Conservation (phyloP, 208 protist species). For the Tritrichomonas foetus region DNA sequence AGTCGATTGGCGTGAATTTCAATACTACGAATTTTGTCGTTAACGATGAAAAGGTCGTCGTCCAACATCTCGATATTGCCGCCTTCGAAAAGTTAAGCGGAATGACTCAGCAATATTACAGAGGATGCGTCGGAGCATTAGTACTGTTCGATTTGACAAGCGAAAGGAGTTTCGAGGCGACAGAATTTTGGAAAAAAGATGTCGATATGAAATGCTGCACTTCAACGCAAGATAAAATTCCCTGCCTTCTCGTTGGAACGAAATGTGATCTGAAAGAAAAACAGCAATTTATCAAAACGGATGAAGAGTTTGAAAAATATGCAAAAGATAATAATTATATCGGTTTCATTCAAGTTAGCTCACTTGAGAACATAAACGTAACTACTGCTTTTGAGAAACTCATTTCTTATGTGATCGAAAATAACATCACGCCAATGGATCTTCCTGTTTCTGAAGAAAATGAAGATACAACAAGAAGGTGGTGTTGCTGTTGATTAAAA, state of each 20-base stretch:
- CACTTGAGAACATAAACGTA: not conserved
- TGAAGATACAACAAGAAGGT: no score
- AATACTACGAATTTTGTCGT: no score
- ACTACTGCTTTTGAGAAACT: no score
- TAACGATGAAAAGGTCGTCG: no score
- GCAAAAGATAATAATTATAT: not conserved
- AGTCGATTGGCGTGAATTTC: no score
- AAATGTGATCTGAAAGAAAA: not conserved
- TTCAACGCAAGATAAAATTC: not conserved
- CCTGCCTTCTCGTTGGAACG: not conserved
- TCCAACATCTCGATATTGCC: no score
- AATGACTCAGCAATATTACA: no score
- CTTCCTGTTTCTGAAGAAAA: no score
- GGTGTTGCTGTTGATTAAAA: no score
- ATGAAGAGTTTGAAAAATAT: not conserved
- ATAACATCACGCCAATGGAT: no score
- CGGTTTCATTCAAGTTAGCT: not conserved
- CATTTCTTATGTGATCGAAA: no score
- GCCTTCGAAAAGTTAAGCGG: no score
- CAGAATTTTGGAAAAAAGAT: not conserved
- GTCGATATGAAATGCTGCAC: not conserved
- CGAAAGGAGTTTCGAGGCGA: not conserved
- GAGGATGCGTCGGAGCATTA: not conserved
- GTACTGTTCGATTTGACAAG: not conserved
- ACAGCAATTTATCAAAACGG: not conserved